A percentile compares a stretch with the other conserved stretches of the same genome.
phyloP scores from a whole-genome alignment of 139 green algal species.

The Chlamydomonas sp. region DNA sequence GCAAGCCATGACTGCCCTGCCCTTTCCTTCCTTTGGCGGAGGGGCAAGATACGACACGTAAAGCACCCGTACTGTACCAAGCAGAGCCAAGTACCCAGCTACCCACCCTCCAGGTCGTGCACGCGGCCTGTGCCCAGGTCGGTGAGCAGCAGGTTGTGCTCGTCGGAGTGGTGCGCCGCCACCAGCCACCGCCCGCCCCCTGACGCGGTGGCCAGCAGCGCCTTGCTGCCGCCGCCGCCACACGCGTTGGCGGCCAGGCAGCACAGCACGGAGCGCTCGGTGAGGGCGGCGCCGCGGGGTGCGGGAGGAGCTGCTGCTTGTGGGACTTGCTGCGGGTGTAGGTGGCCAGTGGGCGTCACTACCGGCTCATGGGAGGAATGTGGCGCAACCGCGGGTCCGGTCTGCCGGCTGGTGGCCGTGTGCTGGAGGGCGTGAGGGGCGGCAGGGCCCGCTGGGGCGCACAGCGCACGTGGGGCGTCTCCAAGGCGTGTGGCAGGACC shows the following conservation, averaged over 20 bases:
- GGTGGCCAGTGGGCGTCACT: too few relatives aligned
- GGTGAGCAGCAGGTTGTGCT: constrained; percentile 8
- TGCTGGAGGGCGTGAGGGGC: too few relatives aligned
- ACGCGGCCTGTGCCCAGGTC: constrained; percentile 5
- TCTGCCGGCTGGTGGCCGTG: too few relatives aligned
- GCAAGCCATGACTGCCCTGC: too few relatives aligned
- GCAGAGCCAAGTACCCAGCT: not conserved
- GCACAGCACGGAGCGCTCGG: not conserved
- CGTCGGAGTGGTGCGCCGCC: constrained; percentile 7
- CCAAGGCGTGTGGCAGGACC: too few relatives aligned
- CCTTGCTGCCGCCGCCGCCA: not conserved
- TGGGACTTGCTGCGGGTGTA: too few relatives aligned
- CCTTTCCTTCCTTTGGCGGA: not conserved
- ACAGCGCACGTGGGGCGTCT: too few relatives aligned
- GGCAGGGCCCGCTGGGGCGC: too few relatives aligned
- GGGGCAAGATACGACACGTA: not conserved
- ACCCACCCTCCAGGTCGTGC: constrained; percentile 16
- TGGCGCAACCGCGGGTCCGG: too few relatives aligned
- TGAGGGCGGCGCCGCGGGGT: not conserved
- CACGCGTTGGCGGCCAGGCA: not conserved
- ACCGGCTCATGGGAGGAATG: too few relatives aligned
- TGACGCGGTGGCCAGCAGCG: not conserved
- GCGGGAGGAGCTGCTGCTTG: not conserved
- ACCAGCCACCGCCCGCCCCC: constrained; percentile 13
- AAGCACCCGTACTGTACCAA: not conserved